These are phyloP conservation scores for Lepidium campestre DNA, from an alignment of 441 rosid species.

Conservation along the genomic window DNA sequence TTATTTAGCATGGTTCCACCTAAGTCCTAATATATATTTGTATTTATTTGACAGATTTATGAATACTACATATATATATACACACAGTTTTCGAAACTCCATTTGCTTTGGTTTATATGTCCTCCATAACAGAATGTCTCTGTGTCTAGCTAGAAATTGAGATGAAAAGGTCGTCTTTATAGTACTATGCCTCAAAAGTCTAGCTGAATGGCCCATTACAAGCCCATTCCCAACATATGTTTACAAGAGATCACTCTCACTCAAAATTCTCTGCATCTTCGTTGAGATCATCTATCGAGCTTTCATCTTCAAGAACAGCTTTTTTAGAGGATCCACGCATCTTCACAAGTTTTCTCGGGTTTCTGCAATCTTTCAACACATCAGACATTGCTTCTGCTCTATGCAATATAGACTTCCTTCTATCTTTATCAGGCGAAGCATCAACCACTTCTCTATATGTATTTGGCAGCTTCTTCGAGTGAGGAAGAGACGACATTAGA, in stretches of 20 bases:
- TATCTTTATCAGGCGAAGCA: slow-evolving; percentile 29
- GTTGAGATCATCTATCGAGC: slow-evolving; percentile 31
- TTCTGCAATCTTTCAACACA: slow-evolving; percentile 59
- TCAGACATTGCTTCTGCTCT: slow-evolving; percentile 80
- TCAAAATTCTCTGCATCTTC: slow-evolving; percentile 4
- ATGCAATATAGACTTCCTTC: slow-evolving; percentile 49
- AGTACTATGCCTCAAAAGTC: not conserved
- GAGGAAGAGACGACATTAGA: slow-evolving; percentile 62
- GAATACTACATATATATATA: too few relatives aligned
- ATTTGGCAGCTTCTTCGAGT: slow-evolving; percentile 53
- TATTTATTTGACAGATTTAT: too few relatives aligned
- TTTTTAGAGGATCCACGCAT: slow-evolving; percentile 40
- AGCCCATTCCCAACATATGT: not conserved
- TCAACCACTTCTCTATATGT: slow-evolving; percentile 34
- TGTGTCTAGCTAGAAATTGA: not conserved
- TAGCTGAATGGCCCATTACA: not conserved
- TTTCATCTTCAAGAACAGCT: slow-evolving; percentile 32
- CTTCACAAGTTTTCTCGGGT: slow-evolving; percentile 61
- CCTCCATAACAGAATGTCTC: not conserved
- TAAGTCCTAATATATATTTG: not conserved
- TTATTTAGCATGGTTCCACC: slow-evolving; percentile 6
- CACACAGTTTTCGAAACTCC: not conserved
- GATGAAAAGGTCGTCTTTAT: not conserved
- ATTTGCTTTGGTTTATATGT: not conserved
- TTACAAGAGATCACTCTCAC: not conserved